Conservation (phyloP, 805 yeast genomes). For the Brettanomyces anomalus region DNA sequence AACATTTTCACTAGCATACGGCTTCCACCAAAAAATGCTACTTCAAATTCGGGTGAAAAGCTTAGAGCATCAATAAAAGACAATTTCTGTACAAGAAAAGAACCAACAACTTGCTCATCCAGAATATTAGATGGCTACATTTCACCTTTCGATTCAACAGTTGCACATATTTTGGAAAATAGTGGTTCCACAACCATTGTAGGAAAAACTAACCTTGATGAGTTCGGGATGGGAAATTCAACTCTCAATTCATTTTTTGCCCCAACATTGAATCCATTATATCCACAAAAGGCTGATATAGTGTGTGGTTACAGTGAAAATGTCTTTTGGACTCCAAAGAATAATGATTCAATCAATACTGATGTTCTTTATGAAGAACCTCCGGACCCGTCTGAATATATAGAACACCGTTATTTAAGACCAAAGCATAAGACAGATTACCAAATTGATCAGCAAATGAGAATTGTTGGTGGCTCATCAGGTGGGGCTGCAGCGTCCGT, state of each 20-base stretch:
- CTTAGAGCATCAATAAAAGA: conserved; percentile 57
- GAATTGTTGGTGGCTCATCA: conserved; percentile 82
- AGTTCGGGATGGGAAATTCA: conserved; percentile 94
- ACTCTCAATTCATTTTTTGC: conserved; percentile 51
- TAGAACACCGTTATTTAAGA: conserved; percentile 8
- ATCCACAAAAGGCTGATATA: conserved; percentile 13
- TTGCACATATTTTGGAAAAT: conserved; percentile 40
- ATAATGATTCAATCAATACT: conserved; percentile 5
- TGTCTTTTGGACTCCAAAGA: conserved; percentile 16
- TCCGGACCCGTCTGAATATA: not conserved
- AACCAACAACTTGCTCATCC: conserved; percentile 76
- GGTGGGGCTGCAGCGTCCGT: conserved; percentile 97
- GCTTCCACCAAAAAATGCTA: not conserved
- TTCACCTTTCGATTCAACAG: conserved; percentile 82
- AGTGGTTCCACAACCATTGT: conserved; percentile 41
- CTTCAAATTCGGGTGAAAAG: not conserved
- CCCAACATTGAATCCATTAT: conserved; percentile 44
- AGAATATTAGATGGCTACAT: conserved; percentile 44
- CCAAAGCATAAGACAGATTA: conserved; percentile 12
- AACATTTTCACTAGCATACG: conserved; percentile 35
- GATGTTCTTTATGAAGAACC: conserved; percentile 1
- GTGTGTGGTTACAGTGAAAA: conserved; percentile 16
- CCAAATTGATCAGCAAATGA: conserved; percentile 16
- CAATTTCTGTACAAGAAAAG: conserved; percentile 57
- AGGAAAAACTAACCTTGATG: conserved; percentile 91